These are phyloP conservation scores for Talaromyces stipitatus DNA, from an alignment of 495 filamentous ascomycete species.

Conservation along the genomic window DNA sequence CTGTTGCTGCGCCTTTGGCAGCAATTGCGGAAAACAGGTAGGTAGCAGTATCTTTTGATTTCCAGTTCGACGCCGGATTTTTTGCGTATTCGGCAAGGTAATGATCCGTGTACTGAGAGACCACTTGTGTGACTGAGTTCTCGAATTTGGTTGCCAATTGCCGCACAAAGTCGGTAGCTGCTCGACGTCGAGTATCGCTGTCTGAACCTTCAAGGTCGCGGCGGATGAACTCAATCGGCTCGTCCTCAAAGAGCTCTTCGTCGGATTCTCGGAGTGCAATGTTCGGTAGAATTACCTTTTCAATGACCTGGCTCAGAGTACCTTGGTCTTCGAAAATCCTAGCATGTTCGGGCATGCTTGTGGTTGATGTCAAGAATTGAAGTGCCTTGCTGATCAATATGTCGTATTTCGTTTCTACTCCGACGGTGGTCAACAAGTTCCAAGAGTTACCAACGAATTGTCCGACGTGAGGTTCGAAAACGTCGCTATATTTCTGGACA, in stretches of 20 bases:
- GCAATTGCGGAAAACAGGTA: conserved; percentile 94
- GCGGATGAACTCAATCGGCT: conserved; percentile 97
- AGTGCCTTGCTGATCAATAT: conserved; percentile 90
- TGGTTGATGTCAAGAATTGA: conserved; percentile 87
- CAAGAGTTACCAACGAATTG: conserved; percentile 85
- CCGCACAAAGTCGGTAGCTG: conserved; percentile 88
- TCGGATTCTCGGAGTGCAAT: conserved; percentile 84
- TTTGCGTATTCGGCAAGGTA: conserved; percentile 62
- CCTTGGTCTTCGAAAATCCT: conserved; percentile 73
- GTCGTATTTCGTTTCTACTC: conserved; percentile 86
- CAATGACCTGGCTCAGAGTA: conserved; percentile 72
- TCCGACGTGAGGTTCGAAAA: conserved; percentile 67
- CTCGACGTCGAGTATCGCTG: conserved; percentile 81
- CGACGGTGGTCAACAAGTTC: conserved; percentile 79
- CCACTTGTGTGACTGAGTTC: conserved; percentile 68
- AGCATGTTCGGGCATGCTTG: conserved; percentile 67
- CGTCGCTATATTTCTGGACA: conserved; percentile 89
- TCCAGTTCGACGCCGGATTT: conserved; percentile 73
- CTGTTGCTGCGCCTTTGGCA: conserved; percentile 78
- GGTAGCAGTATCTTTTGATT: conserved; percentile 91
- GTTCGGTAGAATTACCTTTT: conserved; percentile 93
- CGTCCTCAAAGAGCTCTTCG: conserved; percentile 93
- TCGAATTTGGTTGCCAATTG: conserved; percentile 86
- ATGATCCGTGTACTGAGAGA: conserved; percentile 73
- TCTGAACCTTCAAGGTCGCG: conserved; percentile 95